These are phyloP conservation scores for Cruciata laevipes DNA, from an alignment of 257 asterid species.

Conservation along the genomic window DNA sequence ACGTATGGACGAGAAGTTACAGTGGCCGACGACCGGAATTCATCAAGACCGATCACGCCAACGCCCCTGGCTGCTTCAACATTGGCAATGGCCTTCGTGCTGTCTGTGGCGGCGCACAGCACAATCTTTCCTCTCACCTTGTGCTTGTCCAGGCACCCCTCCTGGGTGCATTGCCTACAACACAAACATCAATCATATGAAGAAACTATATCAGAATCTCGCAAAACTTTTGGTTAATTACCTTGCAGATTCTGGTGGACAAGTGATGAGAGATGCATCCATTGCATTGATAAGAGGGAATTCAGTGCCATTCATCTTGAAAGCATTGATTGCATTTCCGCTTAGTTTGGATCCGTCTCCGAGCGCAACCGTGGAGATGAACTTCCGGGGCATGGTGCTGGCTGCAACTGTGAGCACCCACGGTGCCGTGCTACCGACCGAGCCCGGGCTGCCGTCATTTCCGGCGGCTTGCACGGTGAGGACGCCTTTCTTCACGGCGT, in stretches of 20 bases:
- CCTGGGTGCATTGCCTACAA: constrained; percentile 15
- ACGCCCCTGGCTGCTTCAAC: constrained; percentile 15
- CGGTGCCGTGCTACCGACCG: constrained; percentile 25
- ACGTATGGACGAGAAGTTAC: constrained; percentile 22
- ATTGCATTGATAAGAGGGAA: constrained; percentile 24
- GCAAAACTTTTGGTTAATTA: too few relatives aligned
- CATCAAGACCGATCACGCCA: constrained; percentile 12
- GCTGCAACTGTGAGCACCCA: constrained; percentile 44
- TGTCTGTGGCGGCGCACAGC: constrained; percentile 7
- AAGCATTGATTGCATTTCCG: constrained; percentile 26
- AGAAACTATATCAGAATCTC: too few relatives aligned
- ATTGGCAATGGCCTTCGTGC: neutral
- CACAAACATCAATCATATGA: too few relatives aligned
- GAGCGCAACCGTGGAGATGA: constrained; percentile 25
- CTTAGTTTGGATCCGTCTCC: constrained; percentile 27
- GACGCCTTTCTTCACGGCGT: constrained; percentile 26
- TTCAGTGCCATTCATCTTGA: constrained; percentile 25
- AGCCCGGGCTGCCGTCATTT: constrained; percentile 18
- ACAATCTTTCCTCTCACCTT: constrained; percentile 34
- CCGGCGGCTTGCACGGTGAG: constrained; percentile 38
- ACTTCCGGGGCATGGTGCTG: constrained; percentile 21
- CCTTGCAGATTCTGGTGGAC: too few relatives aligned
- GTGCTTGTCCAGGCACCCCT: constrained; percentile 17
- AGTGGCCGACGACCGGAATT: neutral
- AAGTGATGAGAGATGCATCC: constrained; percentile 4